Base-by-base conservation (phyloP, 345 rosid species). In the Heritiera fomes region DNA sequence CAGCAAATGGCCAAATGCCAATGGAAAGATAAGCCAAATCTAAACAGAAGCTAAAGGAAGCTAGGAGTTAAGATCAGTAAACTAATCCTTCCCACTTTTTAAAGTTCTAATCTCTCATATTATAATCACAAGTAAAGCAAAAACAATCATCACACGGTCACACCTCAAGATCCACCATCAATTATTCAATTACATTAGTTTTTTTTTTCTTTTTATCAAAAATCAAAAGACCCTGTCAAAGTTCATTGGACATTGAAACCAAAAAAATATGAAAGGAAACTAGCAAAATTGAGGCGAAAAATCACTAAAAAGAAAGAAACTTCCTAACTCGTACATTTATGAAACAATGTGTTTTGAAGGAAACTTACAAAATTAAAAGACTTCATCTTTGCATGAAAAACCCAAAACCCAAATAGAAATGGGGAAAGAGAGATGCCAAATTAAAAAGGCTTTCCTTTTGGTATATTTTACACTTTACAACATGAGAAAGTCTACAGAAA, bases 371-470 rank as follows among this genome's bases (percentile, higher is more conserved):
- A 82, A 56, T 52, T 73, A 66, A 80, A 61, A 64, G 80, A 9
- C 85, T 85, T 88, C 88, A 88, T 88, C 18, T 67, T 78, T 77
- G 52, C 68, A 61, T 76, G 23, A 66, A 77, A 62, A 61, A 43
- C 3, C 58, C 34, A 14, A 59, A 58, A 66, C 38, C 59, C 43
- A 17, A 49, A 20, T 47, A 69, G 62, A 63, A 60, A 45, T 32
- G 65, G 40, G 9, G 11, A 8, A 5, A 59, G 4, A 45, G 68
- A 50, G 64, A 64, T 47, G 17, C 28, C 66, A 59, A 40, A 75
- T 40, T 7, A 52, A 67, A 63, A 78, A 67, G 23, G 68, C 46
- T 2, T 63, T 20, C 77, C 20, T 79, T 66, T 45, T 2, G 20
- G 4, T 58, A 30, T 9, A n/a, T n/a, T n/a, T n/a, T n/a, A n/a